Base-by-base conservation (phyloP, 768 basidiomycete species). In the Russula abietina region DNA sequence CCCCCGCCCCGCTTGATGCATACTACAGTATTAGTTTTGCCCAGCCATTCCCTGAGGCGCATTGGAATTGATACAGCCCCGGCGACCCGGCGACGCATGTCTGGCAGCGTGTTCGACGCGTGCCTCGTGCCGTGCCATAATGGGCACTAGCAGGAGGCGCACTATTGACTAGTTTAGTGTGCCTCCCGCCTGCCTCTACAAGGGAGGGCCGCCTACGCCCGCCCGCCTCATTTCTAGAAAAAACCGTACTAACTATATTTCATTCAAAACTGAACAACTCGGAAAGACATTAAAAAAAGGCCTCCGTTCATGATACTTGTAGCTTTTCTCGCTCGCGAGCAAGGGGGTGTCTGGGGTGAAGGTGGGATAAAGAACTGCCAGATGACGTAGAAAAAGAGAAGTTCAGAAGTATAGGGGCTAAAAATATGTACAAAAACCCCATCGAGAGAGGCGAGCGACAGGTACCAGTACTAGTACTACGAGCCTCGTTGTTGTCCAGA, bases 101-200 rank as follows among this genome's bases (percentile, higher is more conserved):
- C 54, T 56, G 59, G 45, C 36, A 59, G 17, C 63, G 63, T 64
- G 63, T 64, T 64, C 54, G 46, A 54, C 63, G 63, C 63, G 63
- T 64, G 63, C 46, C 53, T 64, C 53, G n/a, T 33, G 53, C 38
- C 39, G 39, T 59, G 39, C n/a, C 50, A 52, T 51, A n/a, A 33
- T 22, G n/a, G 24, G 11, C 32, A 54, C 38, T 36, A 39, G 14
- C 38, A 39, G 6, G 8, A 32, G 11, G 51, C 57, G 52, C 56
- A 28, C 58, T 50, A 33, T 51, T 56, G 39, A 49, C 53, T 55
- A 55, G 49, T 51, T 57, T 9, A n/a, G 55, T 17, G n/a, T 17
- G n/a, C 14, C 33, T 24, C 38, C 30, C 53, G 41, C 50, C 50
- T n/a, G 24, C 17, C 2, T 1, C 62, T n/a, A 51, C 14, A 30